phyloP scores from a whole-genome alignment of 352 stramenopile species.

The Stramenopiles sp. region DNA sequence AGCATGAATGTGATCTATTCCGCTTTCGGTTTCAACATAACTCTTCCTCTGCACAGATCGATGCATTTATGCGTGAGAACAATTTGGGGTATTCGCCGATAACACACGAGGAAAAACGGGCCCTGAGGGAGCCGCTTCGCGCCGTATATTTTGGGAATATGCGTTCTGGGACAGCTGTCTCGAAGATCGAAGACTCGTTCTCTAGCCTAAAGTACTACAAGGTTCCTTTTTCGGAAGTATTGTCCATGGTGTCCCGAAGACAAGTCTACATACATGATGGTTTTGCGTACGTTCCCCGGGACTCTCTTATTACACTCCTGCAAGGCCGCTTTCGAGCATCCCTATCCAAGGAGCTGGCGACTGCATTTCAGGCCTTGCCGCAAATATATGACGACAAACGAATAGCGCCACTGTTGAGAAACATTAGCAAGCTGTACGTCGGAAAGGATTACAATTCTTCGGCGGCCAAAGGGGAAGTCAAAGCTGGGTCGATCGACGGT shows the following conservation, averaged over 20 bases:
- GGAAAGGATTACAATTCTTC: slow-evolving; percentile 30
- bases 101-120: slow-evolving; percentile 46
- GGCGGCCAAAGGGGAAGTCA: slow-evolving; percentile 14
- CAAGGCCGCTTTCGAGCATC: slow-evolving; percentile 49
- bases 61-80: slow-evolving; percentile 27
- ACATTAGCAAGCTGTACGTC: slow-evolving; percentile 88
- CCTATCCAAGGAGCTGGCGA: slow-evolving; percentile 20
- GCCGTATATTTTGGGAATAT: slow-evolving; percentile 3
- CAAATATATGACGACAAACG: slow-evolving; percentile 70
- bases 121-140: slow-evolving; percentile 49
- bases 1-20: slow-evolving; percentile 82
- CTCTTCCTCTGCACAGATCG: slow-evolving; percentile 20
- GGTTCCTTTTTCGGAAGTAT: slow-evolving; percentile 85
- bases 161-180: neutral
- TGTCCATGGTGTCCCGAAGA: slow-evolving; percentile 65
- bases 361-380: slow-evolving; percentile 25
- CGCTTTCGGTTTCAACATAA: slow-evolving; percentile 41
- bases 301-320: slow-evolving; percentile 81
- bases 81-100: slow-evolving; percentile 35
- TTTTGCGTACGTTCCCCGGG: slow-evolving; percentile 79
- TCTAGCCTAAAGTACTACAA: slow-evolving; percentile 57
- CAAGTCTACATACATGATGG: slow-evolving; percentile 79
- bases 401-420: slow-evolving; percentile 73
- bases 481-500: slow-evolving; percentile 56
- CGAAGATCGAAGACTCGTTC: slow-evolving; percentile 22